Percentiles rank a stretch among this genome's conserved stretches.
phyloP scores from a whole-genome alignment of 2,329 filamentous ascomycete species.

The Botrytis pseudocinerea region DNA sequence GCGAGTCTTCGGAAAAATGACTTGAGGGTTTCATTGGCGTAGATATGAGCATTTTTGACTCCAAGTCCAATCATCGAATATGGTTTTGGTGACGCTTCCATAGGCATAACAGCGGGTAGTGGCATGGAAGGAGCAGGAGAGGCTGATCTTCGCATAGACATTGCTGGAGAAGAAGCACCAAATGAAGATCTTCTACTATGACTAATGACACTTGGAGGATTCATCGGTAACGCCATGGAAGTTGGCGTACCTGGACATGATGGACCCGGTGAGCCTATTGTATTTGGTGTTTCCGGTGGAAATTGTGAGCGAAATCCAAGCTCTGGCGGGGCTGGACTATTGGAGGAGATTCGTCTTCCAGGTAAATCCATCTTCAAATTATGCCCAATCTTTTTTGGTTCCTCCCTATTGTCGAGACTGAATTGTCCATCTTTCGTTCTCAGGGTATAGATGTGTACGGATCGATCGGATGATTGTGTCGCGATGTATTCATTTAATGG shows the following conservation, averaged over 20 bases:
- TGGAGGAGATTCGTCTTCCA: conserved; percentile 82
- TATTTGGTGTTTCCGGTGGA: conserved; percentile 53
- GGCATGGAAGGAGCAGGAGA: conserved; percentile 94
- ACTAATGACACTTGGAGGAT: conserved; percentile 83
- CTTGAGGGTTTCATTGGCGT: conserved; percentile 94
- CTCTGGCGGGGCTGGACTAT: conserved; percentile 88
- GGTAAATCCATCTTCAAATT: conserved; percentile 85
- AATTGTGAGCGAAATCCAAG: conserved; percentile 67
- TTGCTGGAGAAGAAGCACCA: conserved; percentile 62
- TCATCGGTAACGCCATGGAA: conserved; percentile 89
- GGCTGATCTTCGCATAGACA: conserved; percentile 76
- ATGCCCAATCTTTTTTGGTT: conserved; percentile 76
- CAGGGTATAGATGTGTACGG: conserved; percentile 94
- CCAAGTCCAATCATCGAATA: conserved; percentile 54
- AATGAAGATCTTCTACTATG: conserved; percentile 96
- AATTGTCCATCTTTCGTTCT: conserved; percentile 97
- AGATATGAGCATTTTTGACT: conserved; percentile 83
- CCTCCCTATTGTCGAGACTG: conserved; percentile 64
- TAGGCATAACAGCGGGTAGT: conserved; percentile 90
- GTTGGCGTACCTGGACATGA: conserved; percentile 94
- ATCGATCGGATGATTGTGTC: conserved; percentile 96
- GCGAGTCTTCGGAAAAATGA: conserved; percentile 94
- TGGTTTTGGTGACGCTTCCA: conserved; percentile 81
- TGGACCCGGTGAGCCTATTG: conserved; percentile 78
- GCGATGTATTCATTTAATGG: conserved; percentile 97